Conservation (phyloP, 139 green algal species). For the Chlamydomonas sp. region DNA sequence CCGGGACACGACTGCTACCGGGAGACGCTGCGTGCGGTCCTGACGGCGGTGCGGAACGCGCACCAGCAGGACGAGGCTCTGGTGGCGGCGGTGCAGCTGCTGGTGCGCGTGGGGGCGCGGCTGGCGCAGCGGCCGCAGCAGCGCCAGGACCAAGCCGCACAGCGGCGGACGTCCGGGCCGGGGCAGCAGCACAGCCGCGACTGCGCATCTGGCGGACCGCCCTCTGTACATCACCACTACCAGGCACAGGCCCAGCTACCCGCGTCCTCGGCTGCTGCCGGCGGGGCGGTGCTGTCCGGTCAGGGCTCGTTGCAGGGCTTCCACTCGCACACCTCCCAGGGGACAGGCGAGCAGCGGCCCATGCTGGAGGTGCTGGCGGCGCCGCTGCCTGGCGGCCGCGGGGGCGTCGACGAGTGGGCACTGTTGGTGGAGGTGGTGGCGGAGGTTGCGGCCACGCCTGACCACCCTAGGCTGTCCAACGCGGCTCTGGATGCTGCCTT, state of each 20-base stretch:
- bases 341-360: slow-evolving; percentile 3
- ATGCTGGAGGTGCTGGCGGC: slow-evolving; percentile 31
- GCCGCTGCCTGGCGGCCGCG: neutral
- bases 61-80: neutral
- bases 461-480: slow-evolving; percentile 40
- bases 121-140: slow-evolving; percentile 5
- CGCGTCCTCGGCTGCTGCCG: too few relatives aligned
- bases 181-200: neutral
- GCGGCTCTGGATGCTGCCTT: slow-evolving; percentile 53
- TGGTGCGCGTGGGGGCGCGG: slow-evolving; percentile 8
- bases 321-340: neutral
- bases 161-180: neutral
- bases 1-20: slow-evolving; percentile 39
- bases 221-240: neutral
- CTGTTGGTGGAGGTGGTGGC: slow-evolving; percentile 30
- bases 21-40: slow-evolving; percentile 14
- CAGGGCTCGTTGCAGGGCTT: neutral
- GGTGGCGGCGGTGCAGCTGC: slow-evolving; percentile 9
- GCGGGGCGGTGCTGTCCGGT: neutral
- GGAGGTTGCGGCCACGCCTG: slow-evolving; percentile 18
- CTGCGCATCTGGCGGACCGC: neutral
- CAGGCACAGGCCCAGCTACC: neutral
- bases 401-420: slow-evolving; percentile 16
- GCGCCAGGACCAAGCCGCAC: neutral
- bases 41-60: slow-evolving; percentile 22